Base-by-base conservation (phyloP, 768 basidiomycete species). In the Pulveroboletus frians region DNA sequence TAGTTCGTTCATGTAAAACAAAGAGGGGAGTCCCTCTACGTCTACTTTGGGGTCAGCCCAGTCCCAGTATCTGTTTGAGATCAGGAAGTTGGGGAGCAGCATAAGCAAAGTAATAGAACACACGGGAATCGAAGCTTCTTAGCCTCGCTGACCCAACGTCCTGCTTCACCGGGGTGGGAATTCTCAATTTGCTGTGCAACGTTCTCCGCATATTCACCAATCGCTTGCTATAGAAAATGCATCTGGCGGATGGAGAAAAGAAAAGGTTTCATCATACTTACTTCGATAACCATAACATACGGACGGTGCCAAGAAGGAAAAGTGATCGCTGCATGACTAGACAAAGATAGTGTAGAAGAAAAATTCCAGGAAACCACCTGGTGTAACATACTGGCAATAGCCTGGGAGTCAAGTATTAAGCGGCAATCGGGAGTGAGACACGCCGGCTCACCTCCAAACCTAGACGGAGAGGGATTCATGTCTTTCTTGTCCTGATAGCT, bases 101-200 rank as follows among this genome's bases (percentile, higher is more conserved):
- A n/a, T 27, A 17, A 26, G 23, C 23, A 26, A 6, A 7, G n/a
- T 31, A 23, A 36, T 9, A 37, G 39, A 31, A 52, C 64, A 14
- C n/a, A 60, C 63, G 66, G 66, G 40, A 64, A 67, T 5, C 64
- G 55, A 27, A 65, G 45, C 32, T 62, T 44, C 29, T 58, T 54
- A 11, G 65, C 63, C 20, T 54, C 50, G 4, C 37, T 13, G 27
- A 55, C 46, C 63, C 58, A 65, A 20, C 32, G 30, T 5, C 59
- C 62, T 9, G 13, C 20, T 36, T 64, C 64, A 26, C 3, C 27
- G 11, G 52, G 55, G 32, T 62, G 45, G 3, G 47, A 30, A 32
- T 50, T 53, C 43, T 62, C 64, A 3, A 64, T 65, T 23, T 64
- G 54, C 7, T 51, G 50, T 9, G 64, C 62, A 39, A 66, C 43